Conservation (phyloP, 208 protist species). For the Leishmania braziliensis region DNA sequence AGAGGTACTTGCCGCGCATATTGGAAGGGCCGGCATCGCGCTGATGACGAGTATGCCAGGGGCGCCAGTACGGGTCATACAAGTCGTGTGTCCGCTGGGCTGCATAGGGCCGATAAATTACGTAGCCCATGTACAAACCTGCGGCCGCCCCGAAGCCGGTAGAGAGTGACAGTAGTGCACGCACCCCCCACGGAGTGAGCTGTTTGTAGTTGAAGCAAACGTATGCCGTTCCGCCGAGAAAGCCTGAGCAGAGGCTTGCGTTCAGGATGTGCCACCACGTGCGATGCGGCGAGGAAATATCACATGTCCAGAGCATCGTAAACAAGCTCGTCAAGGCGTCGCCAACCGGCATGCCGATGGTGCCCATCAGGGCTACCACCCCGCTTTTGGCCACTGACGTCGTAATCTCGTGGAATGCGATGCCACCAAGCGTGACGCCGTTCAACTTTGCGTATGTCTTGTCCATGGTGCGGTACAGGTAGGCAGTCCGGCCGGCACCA, state of each 20-base stretch:
- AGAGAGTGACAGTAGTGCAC: slow-evolving; percentile 31
- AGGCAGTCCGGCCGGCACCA: slow-evolving; percentile 68
- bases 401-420: slow-evolving; percentile 73
- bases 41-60: slow-evolving; percentile 68
- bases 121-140: slow-evolving; percentile 60
- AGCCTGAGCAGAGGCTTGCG: slow-evolving; percentile 41
- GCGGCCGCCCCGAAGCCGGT: slow-evolving; percentile 27
- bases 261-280: slow-evolving; percentile 62
- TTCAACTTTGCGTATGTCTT: slow-evolving; percentile 88
- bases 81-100: slow-evolving; percentile 48
- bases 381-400: slow-evolving; percentile 66
- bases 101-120: slow-evolving; percentile 67
- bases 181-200: slow-evolving; percentile 73
- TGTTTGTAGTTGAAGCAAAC: slow-evolving; percentile 48
- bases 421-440: slow-evolving; percentile 62
- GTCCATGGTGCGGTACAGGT: slow-evolving; percentile 91
- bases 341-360: slow-evolving; percentile 54
- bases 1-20: slow-evolving; percentile 78
- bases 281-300: slow-evolving; percentile 58
- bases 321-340: slow-evolving; percentile 47
- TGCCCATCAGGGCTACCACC: slow-evolving; percentile 43
- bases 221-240: slow-evolving; percentile 54
- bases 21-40: slow-evolving; percentile 46
- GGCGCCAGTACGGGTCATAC: slow-evolving; percentile 84
- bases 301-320: slow-evolving; percentile 22